Base-by-base conservation (phyloP, 768 basidiomycete species). In the Kwoniella heveanensis region DNA sequence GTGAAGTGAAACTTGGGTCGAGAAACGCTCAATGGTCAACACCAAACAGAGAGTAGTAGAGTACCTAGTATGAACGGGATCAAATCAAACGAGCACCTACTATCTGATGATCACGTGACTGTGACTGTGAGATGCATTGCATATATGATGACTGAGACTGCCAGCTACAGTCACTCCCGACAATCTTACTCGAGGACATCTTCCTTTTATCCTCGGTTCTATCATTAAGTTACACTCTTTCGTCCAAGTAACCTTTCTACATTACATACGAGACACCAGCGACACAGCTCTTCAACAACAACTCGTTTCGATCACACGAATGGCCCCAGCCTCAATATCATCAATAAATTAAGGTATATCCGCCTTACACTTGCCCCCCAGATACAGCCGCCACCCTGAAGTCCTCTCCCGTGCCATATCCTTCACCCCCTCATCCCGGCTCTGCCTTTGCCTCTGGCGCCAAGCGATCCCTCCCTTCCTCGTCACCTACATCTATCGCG, bases 321-420 rank as follows among this genome's bases (percentile, higher is more conserved):
- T n/a, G 32, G 32, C 5, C 5, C 13, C 32, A 32, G 5, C 32
- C 5, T 32, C 32, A 32, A 32, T 32, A 32, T 5, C 13, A 32
- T 13, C 13, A 32, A 32, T 5, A 5, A 32, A 5, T 32, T 13
- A 32, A 32, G n/a, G 32, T 32, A 32, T 13, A 32, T 32, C 5
- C 32, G 13, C 7, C 32, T 13, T 13, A 32, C 32, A 6, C 39
- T 19, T 44, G 19, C 9, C 12, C 52, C 19, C 8, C 58, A 10
- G 0, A 30, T 13, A 15, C 25, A 46, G 47, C 60, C 54, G 55
- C 65, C 65, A 66, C 60, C 65, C 54, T 62, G 60, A 55, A 66
- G 65, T 57, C 57, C 21, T 22, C 15, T 26, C 32, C 37, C 8
- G 39, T 44, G 39, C 3, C 19, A 19, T 44, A 44, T 17, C 39